Evolutionary conservation across 352 stramenopile genomes (phyloP).

Genomic region (Thraustotheca clavata): DNA sequence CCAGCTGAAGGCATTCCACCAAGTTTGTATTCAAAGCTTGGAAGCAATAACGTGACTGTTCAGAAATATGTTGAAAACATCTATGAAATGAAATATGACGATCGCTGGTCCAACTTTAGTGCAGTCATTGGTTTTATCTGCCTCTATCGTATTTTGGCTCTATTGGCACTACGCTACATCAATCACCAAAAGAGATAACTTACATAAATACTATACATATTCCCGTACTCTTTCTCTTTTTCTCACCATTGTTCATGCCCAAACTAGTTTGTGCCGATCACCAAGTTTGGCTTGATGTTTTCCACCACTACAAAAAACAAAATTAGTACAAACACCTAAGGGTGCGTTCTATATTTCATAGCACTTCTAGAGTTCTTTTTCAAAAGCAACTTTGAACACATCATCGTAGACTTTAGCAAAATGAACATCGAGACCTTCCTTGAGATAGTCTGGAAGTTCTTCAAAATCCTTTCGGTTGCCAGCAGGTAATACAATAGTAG

Average conservation of each 20-base stretch:
- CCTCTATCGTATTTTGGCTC: conserved; percentile 24
- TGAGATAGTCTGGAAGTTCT: conserved; percentile 95
- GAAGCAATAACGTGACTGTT: conserved; percentile 23
- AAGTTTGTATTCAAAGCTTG: neutral
- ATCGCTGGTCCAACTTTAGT: conserved; percentile 30
- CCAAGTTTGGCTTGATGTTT: too few species aligned
- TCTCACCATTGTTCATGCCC: too few species aligned
- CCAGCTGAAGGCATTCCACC: neutral
- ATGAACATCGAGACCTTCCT: conserved; percentile 92
- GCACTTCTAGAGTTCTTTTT: conserved; percentile 34
- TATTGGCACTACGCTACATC: conserved; percentile 32
- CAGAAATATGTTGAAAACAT: conserved; percentile 26
- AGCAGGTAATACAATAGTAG: conserved; percentile 89
- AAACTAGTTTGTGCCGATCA: too few species aligned
- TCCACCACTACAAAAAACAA: too few species aligned
- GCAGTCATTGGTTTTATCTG: conserved; percentile 28
- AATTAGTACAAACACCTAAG: too few species aligned
- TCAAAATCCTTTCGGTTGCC: conserved; percentile 96
- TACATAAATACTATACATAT: neutral
- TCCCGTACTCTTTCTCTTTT: too few species aligned
- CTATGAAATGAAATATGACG: conserved; percentile 28
- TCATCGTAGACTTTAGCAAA: conserved; percentile 97
- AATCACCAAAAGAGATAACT: conserved; percentile 29
- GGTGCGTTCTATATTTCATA: conserved; percentile 10
- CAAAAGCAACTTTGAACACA: conserved; percentile 93